Percentiles rank a stretch among this genome's conserved stretches.
Conservation (phyloP, 2,329 filamentous ascomycete species). For the Beauveria pseudobassiana region DNA sequence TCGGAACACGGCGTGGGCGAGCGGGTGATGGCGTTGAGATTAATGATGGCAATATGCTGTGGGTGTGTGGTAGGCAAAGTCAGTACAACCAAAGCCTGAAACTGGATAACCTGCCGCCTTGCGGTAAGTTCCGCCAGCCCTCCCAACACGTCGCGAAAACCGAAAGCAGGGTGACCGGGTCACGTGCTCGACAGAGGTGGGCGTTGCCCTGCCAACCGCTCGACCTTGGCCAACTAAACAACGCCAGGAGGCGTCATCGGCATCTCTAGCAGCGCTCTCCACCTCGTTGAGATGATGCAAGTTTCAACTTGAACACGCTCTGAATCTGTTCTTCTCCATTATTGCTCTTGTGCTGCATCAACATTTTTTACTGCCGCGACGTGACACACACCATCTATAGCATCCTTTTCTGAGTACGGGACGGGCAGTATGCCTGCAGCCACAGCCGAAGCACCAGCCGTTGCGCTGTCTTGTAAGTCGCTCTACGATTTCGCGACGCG, state of each 20-base stretch:
- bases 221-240: conserved; percentile 5
- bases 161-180: conserved; percentile 6
- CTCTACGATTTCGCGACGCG: neutral
- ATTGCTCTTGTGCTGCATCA: neutral
- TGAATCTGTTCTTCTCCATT: neutral
- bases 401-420: neutral
- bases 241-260: conserved; percentile 10
- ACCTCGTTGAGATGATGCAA: neutral
- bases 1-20: neutral
- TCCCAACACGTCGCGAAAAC: conserved; percentile 12
- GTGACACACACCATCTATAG: neutral
- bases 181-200: neutral
- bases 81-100: conserved; percentile 8
- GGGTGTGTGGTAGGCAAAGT: conserved; percentile 10
- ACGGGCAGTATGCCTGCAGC: conserved; percentile 47
- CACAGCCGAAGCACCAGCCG: conserved; percentile 54
- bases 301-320: neutral
- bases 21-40: neutral
- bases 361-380: neutral
- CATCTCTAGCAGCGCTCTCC: neutral
- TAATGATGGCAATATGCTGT: conserved; percentile 6
- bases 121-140: conserved; percentile 10
- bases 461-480: conserved; percentile 56
- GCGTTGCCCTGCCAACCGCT: conserved; percentile 8
- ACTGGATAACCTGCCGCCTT: neutral